phyloP scores from a whole-genome alignment of 768 basidiomycete genomes.

The Psilocybe azurescens region DNA sequence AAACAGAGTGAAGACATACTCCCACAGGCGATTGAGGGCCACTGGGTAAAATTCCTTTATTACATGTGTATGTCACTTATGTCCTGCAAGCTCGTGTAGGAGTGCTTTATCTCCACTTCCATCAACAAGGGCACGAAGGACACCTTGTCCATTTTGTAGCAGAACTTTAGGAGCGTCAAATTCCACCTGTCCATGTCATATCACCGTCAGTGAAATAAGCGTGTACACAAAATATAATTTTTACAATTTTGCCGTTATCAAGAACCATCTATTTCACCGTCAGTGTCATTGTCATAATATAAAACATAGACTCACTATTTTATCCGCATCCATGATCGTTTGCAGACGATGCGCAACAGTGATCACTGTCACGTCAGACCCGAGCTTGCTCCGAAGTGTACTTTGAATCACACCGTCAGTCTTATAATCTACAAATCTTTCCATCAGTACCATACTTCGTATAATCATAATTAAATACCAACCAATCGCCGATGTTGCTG shows the following conservation, averaged over 20 bases:
- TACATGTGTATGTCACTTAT: not conserved
- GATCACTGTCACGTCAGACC: slow-evolving; percentile 61
- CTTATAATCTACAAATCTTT: slow-evolving; percentile 47
- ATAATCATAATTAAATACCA: slow-evolving; percentile 5
- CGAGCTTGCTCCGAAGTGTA: slow-evolving; percentile 69
- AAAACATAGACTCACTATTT: slow-evolving; percentile 29
- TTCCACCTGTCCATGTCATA: slow-evolving; percentile 23
- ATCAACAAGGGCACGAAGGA: slow-evolving; percentile 24
- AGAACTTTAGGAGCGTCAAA: slow-evolving; percentile 23
- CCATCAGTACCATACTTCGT: not conserved
- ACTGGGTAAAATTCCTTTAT: too few species aligned
- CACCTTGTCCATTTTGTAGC: slow-evolving; percentile 15
- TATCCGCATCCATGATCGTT: slow-evolving; percentile 72
- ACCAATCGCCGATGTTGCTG: slow-evolving; percentile 56
- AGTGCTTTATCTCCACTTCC: slow-evolving; percentile 24
- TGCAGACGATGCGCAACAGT: slow-evolving; percentile 74
- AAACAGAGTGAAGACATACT: too few species aligned
- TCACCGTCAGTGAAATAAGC: not conserved
- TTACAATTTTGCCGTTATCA: slow-evolving; percentile 56
- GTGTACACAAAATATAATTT: not conserved
- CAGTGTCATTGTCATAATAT: not conserved
- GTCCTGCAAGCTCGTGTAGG: slow-evolving; percentile 18
- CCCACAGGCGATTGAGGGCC: too few species aligned
- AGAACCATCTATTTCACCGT: slow-evolving; percentile 41
- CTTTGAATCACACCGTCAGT: slow-evolving; percentile 75